Conservation (phyloP, 805 yeast species). For the Candida pseudofarinosa region DNA sequence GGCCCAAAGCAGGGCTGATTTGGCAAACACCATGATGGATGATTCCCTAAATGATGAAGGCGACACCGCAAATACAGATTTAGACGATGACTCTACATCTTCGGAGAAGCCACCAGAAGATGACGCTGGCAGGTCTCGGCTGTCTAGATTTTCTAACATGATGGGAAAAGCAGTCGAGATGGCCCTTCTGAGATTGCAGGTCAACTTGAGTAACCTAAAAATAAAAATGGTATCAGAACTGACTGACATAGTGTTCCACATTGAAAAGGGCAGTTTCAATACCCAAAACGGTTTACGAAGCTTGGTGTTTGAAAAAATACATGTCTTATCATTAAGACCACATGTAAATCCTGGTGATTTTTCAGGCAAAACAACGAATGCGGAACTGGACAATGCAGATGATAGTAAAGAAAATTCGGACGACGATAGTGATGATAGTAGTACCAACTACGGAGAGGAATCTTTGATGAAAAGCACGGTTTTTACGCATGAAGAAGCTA, state of each 20-base stretch:
- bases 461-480: constrained; percentile 56
- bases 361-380: constrained; percentile 1
- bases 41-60: constrained; percentile 8
- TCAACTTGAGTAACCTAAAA: constrained; percentile 44
- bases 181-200: constrained; percentile 57
- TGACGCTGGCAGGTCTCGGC: constrained; percentile 9
- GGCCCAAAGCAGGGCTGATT: constrained; percentile 70
- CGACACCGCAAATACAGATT: background rate
- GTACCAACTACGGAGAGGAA: constrained; percentile 32
- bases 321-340: constrained; percentile 39
- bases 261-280: constrained; percentile 27
- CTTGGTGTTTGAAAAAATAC: constrained; percentile 36
- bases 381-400: constrained; percentile 3
- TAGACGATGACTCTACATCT: background rate
- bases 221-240: constrained; percentile 48
- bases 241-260: constrained; percentile 28
- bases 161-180: constrained; percentile 64
- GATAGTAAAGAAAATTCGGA: constrained; percentile 7
- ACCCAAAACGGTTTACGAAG: constrained; percentile 47
- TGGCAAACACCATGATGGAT: constrained; percentile 55
- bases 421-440: constrained; percentile 20
- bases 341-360: constrained; percentile 27
- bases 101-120: background rate
- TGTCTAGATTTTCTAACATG: constrained; percentile 48
- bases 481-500: constrained; percentile 65